These are phyloP conservation scores for Hanseniaspora thailandica DNA, from an alignment of 805 yeast genomes.

Conservation along the genomic window DNA sequence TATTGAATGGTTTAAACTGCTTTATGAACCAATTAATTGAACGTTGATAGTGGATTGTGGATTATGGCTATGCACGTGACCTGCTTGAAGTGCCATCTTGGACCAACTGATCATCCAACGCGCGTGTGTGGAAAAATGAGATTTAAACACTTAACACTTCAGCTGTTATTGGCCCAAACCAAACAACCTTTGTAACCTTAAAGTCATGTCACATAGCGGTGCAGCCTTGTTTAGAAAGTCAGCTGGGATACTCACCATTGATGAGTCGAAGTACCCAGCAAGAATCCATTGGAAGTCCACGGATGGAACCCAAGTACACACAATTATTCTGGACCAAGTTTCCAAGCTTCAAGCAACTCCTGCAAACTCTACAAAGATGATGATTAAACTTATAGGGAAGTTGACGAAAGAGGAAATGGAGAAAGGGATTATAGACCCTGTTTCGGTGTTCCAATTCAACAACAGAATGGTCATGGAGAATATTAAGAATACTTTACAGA, in stretches of 20 bases:
- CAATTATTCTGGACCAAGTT: slow-evolving; percentile 34
- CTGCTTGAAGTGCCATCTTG: too few relatives aligned
- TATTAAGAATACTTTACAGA: slow-evolving; percentile 55
- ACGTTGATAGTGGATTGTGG: too few relatives aligned
- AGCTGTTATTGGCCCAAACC: too few relatives aligned
- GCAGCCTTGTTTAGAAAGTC: slow-evolving; percentile 45
- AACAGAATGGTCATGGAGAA: slow-evolving; percentile 66
- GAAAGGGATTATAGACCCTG: slow-evolving; percentile 20
- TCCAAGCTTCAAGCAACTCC: slow-evolving; percentile 57
- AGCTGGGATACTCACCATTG: slow-evolving; percentile 44
- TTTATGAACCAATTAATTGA: too few relatives aligned
- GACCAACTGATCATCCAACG: too few relatives aligned
- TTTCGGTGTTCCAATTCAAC: slow-evolving; percentile 48
- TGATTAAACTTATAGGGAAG: slow-evolving; percentile 45
- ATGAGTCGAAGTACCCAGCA: slow-evolving; percentile 48
- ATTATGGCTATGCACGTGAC: too few relatives aligned
- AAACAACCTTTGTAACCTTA: neutral
- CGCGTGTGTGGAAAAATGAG: too few relatives aligned
- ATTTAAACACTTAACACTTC: too few relatives aligned
- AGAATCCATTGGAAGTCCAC: slow-evolving; percentile 41
- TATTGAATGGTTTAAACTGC: too few relatives aligned
- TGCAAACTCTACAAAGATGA: slow-evolving; percentile 53
- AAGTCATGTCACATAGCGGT: slow-evolving; percentile 35
- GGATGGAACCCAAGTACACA: slow-evolving; percentile 40
- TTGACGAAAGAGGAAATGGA: slow-evolving; percentile 26